Evolutionary conservation across 495 filamentous ascomycete genomes (phyloP).

Genomic region (Tuber microsphaerosporum): DNA sequence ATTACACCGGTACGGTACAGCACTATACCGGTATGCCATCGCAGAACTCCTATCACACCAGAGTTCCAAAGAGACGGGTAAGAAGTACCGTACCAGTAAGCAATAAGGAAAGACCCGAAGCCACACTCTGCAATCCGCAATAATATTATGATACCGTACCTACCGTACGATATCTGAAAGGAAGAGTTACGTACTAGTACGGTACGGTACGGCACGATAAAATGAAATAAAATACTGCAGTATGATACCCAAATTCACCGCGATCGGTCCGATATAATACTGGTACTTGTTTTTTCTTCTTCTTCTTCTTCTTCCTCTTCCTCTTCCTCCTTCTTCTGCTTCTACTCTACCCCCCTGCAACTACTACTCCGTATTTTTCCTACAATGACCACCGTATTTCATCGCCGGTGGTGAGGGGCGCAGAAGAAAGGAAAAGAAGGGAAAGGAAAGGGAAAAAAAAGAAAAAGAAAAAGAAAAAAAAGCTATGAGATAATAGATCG

Average conservation of each 20-base stretch:
- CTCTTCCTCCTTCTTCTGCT: too few species aligned
- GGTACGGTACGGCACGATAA: neutral
- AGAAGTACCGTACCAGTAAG: neutral
- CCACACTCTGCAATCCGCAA: neutral
- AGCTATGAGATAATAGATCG: constrained; percentile 3
- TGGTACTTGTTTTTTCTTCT: too few species aligned
- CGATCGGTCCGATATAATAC: too few species aligned
- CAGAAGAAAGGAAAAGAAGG: too few species aligned
- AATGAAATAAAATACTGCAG: neutral
- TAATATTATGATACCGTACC: neutral
- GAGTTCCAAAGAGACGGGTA: too few species aligned
- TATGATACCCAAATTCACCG: too few species aligned
- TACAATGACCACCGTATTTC: too few species aligned
- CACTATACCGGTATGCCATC: neutral
- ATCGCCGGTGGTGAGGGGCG: too few species aligned
- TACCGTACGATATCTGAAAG: neutral
- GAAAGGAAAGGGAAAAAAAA: neutral
- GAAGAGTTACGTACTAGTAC: neutral
- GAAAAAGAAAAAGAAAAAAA: constrained; percentile 8
- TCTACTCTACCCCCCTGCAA: too few species aligned
- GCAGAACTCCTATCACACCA: neutral
- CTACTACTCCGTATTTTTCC: too few species aligned
- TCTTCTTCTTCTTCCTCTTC: too few species aligned
- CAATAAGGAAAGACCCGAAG: neutral
- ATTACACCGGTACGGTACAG: neutral